phyloP scores from a whole-genome alignment of 257 asterid species.

The Solanum paucissectum region DNA sequence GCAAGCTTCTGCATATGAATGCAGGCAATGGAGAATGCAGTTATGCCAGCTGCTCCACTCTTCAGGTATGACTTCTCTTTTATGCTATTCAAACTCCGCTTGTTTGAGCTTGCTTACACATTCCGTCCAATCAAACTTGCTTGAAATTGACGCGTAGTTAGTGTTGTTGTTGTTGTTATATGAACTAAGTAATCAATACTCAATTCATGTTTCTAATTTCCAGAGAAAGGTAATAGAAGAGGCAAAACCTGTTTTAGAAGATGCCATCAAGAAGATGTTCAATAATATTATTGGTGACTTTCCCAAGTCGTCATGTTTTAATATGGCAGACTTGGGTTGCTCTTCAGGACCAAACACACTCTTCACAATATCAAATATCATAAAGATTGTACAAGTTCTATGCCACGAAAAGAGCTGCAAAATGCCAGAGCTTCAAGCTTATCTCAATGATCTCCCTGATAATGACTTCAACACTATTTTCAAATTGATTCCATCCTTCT shows the following conservation, averaged over 20 bases:
- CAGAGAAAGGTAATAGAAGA: conserved; percentile 1
- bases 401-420: background rate
- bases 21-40: conserved; percentile 20
- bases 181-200: background rate
- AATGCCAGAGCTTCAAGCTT: background rate
- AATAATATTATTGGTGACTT: background rate
- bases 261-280: conserved; percentile 2
- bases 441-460: background rate
- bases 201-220: background rate
- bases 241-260: conserved; percentile 5
- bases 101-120: background rate
- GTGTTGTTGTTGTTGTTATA: no score
- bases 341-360: conserved; percentile 35
- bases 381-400: background rate
- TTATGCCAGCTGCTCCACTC: conserved; percentile 18
- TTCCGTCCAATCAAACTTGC: background rate
- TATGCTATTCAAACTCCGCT: background rate
- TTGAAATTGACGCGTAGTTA: background rate
- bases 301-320: background rate
- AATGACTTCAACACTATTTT: background rate
- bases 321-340: conserved; percentile 30
- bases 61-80: conserved; percentile 8
- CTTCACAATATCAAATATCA: background rate
- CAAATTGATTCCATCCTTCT: background rate
- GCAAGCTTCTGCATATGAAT: conserved; percentile 10